Evolutionary conservation across 2,329 filamentous ascomycete species (phyloP), one percentile per base, ranked within the genome.

Genomic region (Penicillium expansum): DNA sequence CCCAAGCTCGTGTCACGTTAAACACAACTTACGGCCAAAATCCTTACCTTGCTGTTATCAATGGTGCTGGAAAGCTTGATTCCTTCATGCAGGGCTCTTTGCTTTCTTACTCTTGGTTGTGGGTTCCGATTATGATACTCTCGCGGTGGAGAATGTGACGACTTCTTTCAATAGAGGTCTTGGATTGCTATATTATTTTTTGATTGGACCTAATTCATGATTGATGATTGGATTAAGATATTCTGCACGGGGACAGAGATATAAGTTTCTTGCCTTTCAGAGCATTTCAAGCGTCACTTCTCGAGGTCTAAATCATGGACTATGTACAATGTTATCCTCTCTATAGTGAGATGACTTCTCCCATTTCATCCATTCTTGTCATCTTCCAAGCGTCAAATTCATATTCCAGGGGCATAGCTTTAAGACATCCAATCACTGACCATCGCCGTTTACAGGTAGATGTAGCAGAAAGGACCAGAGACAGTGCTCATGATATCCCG

Each of bases 21-120:
- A 88, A 88, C 62, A 70, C 76, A 3, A 87, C 85, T 0, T 88
- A 82, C 58, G 84, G 85, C 0, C 62, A 67, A 7, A 84, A 88
- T 66, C 38, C 55, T 47, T 43, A 51, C 39, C 27, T 4, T 27
- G 41, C 20, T 33, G 41, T 56, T 29, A 6, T 33, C 9, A 52
- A 52, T 47, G 33, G 8, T 27, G 54, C 20, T 41, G 39, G 27
- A 11, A 45, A 37, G 33, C 13, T 13, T 6, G 30, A 33, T 11
- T 18, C 30, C 14, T 18, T n/a, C 18, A 18, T 8, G 8, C 48
- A 56, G 14, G n/a, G 2, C 7, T 41, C 54, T 33, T 24, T 52
- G 29, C 20, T 52, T 41, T 13, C 48, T 18, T 32, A 42, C 1
- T 45, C 49, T 20, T 56, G 54, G 54, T 10, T 52, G 16, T 56